Base-by-base conservation (phyloP, 176 grass and related monocot species). In the Pontederia paniculata region DNA sequence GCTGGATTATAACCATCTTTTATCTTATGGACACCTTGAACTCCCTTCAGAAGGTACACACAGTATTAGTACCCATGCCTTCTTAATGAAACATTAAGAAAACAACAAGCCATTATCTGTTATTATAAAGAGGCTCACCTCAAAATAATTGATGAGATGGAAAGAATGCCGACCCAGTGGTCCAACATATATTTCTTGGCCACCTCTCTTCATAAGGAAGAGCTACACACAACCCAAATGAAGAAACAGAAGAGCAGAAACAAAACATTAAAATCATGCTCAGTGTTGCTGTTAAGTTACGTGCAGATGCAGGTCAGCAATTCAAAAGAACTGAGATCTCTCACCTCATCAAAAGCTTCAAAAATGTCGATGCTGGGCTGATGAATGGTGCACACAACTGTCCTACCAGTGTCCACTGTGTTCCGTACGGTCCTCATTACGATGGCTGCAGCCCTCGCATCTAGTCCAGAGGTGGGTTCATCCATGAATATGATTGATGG, bases 401-500 rank as follows among this genome's bases (percentile, higher is more conserved):
- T 85, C 51, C 86, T 63, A 50, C 81, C 81, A 15, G 86, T 90
- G 42, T 89, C 78, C 23, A 89, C 86, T 10, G 86, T 89, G 61
- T 89, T 89, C 65, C 81, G 66, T 49, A 93, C 78, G n/a, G 82
- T 79, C 50, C 88, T 81, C 88, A 88, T 94, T 48, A 94, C 88
- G 50, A 94, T 94, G 17, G 88, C 88, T 19, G 88, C 88, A 44
- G 88, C 88, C 56, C 88, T 71, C 48, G 88, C 88, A 78, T 94
- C 88, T 12, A 77, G 78, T 54, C 79, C 88, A 65, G 88, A 93
- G 67, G 88, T 93, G 5, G 82, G 88, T 77, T 93, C 88, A 50
- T 93, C 88, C 88, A 93, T 90, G 82, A 90, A 90, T 67, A 90
- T 89, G 23, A 89, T 89, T 22, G 81, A 89, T 54, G 87, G 87